phyloP scores from a whole-genome alignment of 176 grass and related monocot species.

The Poa pratensis region DNA sequence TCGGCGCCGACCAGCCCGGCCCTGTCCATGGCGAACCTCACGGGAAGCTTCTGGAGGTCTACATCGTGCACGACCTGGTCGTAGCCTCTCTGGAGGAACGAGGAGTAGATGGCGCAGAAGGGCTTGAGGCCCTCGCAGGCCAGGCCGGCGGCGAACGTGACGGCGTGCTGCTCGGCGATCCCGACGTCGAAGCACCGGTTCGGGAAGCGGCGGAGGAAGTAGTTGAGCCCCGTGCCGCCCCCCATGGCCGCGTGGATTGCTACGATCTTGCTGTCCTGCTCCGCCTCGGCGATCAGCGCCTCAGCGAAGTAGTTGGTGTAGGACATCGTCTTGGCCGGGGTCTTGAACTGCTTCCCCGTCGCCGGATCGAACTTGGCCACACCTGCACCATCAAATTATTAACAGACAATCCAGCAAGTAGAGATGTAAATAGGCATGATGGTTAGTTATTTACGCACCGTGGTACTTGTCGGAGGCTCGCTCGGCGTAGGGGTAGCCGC shows the following conservation, averaged over 20 bases:
- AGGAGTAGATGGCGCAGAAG: conserved; percentile 96
- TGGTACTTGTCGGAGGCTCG: conserved; percentile 97
- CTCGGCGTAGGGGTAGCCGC: conserved; percentile 97
- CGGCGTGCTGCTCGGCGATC: conserved; percentile 97
- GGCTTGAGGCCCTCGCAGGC: conserved; percentile 97
- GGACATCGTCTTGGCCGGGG: conserved; percentile 65
- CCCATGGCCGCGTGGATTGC: conserved; percentile 99
- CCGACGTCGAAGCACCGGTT: conserved; percentile 92
- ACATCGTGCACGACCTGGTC: conserved; percentile 98
- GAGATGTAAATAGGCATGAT: too few species aligned
- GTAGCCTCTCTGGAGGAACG: conserved; percentile 95
- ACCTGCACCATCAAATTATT: conserved; percentile 38
- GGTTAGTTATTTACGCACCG: conserved; percentile 25
- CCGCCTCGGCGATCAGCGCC: conserved; percentile 89
- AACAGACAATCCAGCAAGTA: too few species aligned
- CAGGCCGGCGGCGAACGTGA: conserved; percentile 92
- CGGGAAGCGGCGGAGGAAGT: conserved; percentile 96
- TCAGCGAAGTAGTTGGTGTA: conserved; percentile 97
- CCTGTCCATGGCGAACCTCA: conserved; percentile 95
- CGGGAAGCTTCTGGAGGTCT: conserved; percentile 91
- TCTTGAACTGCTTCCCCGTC: conserved; percentile 92
- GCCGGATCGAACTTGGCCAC: conserved; percentile 94
- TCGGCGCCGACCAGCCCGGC: conserved; percentile 92
- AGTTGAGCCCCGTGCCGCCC: conserved; percentile 92
- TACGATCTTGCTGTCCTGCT: conserved; percentile 81